Conservation (phyloP, 805 yeast genomes). For the Starmerella vaccinii region DNA sequence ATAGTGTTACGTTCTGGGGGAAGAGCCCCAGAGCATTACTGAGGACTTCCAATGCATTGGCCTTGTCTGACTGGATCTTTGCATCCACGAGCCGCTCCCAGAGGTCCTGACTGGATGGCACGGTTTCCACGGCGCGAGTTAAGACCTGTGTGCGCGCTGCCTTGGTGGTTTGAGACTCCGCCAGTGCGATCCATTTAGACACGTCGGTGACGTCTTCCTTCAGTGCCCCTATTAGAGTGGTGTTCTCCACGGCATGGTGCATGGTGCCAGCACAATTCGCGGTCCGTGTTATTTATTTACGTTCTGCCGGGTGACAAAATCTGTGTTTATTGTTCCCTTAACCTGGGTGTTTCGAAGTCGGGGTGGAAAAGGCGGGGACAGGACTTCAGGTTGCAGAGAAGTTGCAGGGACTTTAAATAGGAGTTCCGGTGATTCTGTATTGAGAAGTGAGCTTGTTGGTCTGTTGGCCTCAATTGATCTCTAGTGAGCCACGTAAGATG, state of each 20-base stretch:
- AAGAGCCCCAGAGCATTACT: conserved; percentile 13
- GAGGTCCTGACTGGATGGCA: conserved; percentile 8
- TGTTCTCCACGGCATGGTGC: conserved; percentile 7
- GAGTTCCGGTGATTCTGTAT: no score
- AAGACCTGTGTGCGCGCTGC: conserved; percentile 7
- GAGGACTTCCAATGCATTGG: not conserved
- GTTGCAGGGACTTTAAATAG: no score
- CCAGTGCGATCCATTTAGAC: conserved; percentile 10
- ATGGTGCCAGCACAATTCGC: not conserved
- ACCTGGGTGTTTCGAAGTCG: not conserved
- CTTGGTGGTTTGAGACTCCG: conserved; percentile 6
- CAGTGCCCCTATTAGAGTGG: conserved; percentile 6
- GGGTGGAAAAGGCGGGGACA: no score
- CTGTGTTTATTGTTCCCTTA: not conserved
- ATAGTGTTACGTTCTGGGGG: conserved; percentile 10
- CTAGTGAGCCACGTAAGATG: no score
- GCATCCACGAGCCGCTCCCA: conserved; percentile 8
- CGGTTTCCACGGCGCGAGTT: conserved; percentile 14
- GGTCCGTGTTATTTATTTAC: not conserved
- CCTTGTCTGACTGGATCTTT: not conserved
- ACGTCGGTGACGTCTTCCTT: conserved; percentile 6
- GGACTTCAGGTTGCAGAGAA: no score
- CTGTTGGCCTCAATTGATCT: no score
- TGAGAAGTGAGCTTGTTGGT: no score
- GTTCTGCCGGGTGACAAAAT: not conserved